A percentile compares a stretch with the other conserved stretches of the same genome.
Evolutionary conservation across 805 yeast species (phyloP).

Genomic region (Pichia kluyveri): DNA sequence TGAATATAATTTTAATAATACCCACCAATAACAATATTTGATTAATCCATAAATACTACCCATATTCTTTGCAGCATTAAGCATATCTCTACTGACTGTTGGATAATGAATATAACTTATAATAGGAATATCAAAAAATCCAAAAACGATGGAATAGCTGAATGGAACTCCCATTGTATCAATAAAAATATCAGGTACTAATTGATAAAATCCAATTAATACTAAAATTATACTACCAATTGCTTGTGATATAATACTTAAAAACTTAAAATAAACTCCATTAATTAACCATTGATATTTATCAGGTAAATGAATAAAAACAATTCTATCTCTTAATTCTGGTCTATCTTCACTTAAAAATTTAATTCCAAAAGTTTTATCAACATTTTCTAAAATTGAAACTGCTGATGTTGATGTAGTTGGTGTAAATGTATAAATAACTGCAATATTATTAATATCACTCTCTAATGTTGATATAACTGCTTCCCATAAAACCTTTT

Average conservation of each 20-base stretch:
- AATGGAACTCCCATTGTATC: slow-evolving; percentile 96
- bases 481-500: slow-evolving; percentile 92
- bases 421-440: slow-evolving; percentile 44
- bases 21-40: slow-evolving; percentile 63
- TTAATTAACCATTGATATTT: slow-evolving; percentile 49
- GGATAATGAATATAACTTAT: slow-evolving; percentile 94
- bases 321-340: slow-evolving; percentile 20
- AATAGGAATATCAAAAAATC: slow-evolving; percentile 60
- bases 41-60: slow-evolving; percentile 19
- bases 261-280: slow-evolving; percentile 61
- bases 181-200: slow-evolving; percentile 82
- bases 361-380: slow-evolving; percentile 21
- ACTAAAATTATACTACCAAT: slow-evolving; percentile 66
- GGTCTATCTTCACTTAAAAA: slow-evolving; percentile 12
- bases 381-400: slow-evolving; percentile 17
- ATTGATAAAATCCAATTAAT: slow-evolving; percentile 56
- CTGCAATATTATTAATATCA: slow-evolving; percentile 43
- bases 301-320: slow-evolving; percentile 24
- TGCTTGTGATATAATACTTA: slow-evolving; percentile 84
- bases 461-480: slow-evolving; percentile 56
- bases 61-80: slow-evolving; percentile 8
- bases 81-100: slow-evolving; percentile 80
- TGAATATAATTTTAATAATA: slow-evolving; percentile 54
- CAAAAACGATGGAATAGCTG: slow-evolving; percentile 55
- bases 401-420: slow-evolving; percentile 17